These are phyloP conservation scores for Serendipita sp. DNA, from an alignment of 768 basidiomycete genomes.

Conservation along the genomic window DNA sequence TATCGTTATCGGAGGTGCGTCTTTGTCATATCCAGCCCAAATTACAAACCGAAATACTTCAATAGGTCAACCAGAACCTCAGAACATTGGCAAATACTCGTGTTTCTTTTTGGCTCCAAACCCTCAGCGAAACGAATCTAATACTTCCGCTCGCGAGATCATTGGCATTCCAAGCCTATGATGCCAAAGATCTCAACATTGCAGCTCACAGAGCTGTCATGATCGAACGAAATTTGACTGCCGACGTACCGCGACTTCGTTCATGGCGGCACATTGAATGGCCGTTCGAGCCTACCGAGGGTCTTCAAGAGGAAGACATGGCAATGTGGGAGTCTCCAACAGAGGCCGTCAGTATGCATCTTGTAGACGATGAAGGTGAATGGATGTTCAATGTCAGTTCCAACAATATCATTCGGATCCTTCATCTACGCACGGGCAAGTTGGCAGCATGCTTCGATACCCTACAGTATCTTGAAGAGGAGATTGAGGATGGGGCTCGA, in stretches of 20 bases:
- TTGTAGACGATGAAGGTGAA: background rate
- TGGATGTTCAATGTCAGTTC: background rate
- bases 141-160: background rate
- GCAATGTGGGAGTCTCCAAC: background rate
- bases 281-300: background rate
- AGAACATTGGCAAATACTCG: background rate
- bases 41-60: background rate
- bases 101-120: background rate
- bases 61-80: background rate
- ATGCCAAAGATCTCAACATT: background rate
- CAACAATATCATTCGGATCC: constrained; percentile 1
- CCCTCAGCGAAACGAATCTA: background rate
- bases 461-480: background rate
- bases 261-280: background rate
- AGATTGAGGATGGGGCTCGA: background rate
- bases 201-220: background rate
- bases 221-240: background rate
- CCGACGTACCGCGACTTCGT: background rate
- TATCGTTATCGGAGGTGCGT: background rate
- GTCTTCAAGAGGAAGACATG: background rate
- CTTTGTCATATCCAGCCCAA: background rate
- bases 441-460: background rate
- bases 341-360: background rate
- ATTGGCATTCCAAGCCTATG: background rate
- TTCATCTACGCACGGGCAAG: constrained; percentile 1